Evolutionary conservation across 306 rosid species (phyloP), one percentile per base, ranked within the genome.

Genomic region (Hippophae tibetana): DNA sequence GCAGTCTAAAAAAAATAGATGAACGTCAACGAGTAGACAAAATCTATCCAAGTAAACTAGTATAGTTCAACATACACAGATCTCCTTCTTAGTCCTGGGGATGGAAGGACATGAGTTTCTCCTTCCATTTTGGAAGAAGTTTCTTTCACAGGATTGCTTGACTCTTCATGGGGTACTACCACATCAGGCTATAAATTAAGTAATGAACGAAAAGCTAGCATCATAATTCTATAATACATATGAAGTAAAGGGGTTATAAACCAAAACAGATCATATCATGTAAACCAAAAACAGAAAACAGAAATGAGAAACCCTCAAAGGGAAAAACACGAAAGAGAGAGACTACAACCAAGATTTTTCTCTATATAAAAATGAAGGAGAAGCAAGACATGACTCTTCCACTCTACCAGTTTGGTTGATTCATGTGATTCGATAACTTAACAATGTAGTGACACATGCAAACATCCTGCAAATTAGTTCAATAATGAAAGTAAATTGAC

Each of bases 81-180:
- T 75, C 93, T 83, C 73, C 93, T 85, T 78, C 99, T 82, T 60
- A 85, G 74, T 57, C 93, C 83, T 9, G 83, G 83, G 65, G 95
- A 73, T 69, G 74, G 76, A 46, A 74, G 75, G 26, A 56, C 38
- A 50, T 60, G 80, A 61, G 10, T 67, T 67, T 74, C 76, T 58
- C 27, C 79, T 69, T 77, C 86, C 44, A 64, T 58, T 55, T 72
- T 74, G 72, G 81, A 62, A 70, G 71, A 64, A 60, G 72, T 70
- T 79, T 71, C 79, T 58, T 79, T 58, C 42, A 68, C 58, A 40
- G 71, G 43, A 60, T 62, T 75, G n/a, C 66, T 72, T 52, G 77
- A 42, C 57, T 76, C 73, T 68, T 84, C 79, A 61, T 70, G 69
- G 7, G 76, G 71, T 57, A 41, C 81, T 76, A 67, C 77, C 55